Evolutionary conservation across 495 filamentous ascomycete genomes (phyloP).

Genomic region (Tuber umbilicatum): DNA sequence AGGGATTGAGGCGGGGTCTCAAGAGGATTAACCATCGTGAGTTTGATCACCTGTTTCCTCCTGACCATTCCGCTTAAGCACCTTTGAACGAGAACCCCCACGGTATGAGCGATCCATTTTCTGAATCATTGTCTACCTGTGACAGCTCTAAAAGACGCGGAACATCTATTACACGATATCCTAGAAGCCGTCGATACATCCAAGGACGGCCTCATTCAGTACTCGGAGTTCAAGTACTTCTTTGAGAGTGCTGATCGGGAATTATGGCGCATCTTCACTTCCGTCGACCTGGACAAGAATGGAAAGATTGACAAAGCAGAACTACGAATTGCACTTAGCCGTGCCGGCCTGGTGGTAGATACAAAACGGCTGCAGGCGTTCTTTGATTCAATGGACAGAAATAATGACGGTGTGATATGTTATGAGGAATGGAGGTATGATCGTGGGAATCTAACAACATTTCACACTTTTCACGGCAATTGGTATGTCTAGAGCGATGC

Average conservation of each 20-base stretch:
- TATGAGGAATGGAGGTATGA: constrained; percentile 96
- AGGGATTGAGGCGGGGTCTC: constrained; percentile 74
- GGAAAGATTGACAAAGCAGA: constrained; percentile 84
- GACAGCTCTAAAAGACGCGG: constrained; percentile 86
- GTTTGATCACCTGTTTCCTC: constrained; percentile 39
- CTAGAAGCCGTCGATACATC: constrained; percentile 74
- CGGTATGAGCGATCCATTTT: not conserved
- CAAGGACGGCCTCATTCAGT: constrained; percentile 82
- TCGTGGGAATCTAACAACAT: constrained; percentile 15
- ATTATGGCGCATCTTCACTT: constrained; percentile 71
- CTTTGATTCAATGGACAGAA: constrained; percentile 81
- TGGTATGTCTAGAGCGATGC: not conserved
- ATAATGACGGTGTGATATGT: constrained; percentile 76
- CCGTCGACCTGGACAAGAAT: constrained; percentile 78
- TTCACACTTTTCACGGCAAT: not conserved
- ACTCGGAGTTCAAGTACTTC: constrained; percentile 81
- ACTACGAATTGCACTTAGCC: constrained; percentile 67
- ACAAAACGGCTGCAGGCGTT: constrained; percentile 71
- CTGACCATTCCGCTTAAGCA: not conserved
- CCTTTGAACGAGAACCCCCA: not conserved
- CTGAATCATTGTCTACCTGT: not conserved
- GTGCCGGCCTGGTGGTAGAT: constrained; percentile 71
- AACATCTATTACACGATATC: constrained; percentile 72
- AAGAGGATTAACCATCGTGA: constrained; percentile 88
- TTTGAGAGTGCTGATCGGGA: constrained; percentile 79